Conservation (phyloP, 2,329 filamentous ascomycete species). For the Exophiala spinifera region DNA sequence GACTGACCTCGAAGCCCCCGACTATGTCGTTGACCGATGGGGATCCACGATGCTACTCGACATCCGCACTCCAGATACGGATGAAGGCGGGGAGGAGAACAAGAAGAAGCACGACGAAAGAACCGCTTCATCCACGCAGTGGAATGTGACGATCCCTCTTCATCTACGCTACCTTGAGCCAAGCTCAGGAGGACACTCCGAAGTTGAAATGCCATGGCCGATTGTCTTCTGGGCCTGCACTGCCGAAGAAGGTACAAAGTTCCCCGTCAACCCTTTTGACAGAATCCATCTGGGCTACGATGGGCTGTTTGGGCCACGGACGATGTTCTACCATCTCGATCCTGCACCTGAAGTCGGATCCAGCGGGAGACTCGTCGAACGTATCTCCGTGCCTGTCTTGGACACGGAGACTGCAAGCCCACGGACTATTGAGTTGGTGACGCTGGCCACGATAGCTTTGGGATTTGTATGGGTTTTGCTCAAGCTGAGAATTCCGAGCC, state of each 20-base stretch:
- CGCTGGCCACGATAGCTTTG: conserved; percentile 56
- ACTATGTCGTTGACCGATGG: conserved; percentile 74
- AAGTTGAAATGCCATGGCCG: conserved; percentile 70
- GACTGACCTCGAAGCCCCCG: conserved; percentile 86
- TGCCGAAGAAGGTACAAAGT: conserved; percentile 56
- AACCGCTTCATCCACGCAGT: conserved; percentile 19
- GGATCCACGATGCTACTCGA: conserved; percentile 76
- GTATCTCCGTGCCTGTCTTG: conserved; percentile 64
- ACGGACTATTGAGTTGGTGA: conserved; percentile 53
- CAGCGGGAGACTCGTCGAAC: conserved; percentile 47
- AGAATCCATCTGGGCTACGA: conserved; percentile 82
- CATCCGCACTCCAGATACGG: conserved; percentile 55
- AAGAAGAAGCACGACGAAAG: conserved; percentile 12
- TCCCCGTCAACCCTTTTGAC: conserved; percentile 80
- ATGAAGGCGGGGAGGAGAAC: too few relatives aligned
- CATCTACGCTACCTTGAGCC: conserved; percentile 81
- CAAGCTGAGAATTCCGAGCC: conserved; percentile 48
- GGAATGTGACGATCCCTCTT: conserved; percentile 61
- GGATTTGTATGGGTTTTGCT: conserved; percentile 70
- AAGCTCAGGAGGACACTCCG: conserved; percentile 32
- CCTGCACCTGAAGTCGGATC: conserved; percentile 42
- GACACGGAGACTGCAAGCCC: conserved; percentile 50
- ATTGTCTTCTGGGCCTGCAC: conserved; percentile 87
- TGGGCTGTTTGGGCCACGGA: conserved; percentile 69
- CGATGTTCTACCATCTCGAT: conserved; percentile 76